Conservation (phyloP, 2,329 filamentous ascomycete species). For the Colletotrichum camelliae region DNA sequence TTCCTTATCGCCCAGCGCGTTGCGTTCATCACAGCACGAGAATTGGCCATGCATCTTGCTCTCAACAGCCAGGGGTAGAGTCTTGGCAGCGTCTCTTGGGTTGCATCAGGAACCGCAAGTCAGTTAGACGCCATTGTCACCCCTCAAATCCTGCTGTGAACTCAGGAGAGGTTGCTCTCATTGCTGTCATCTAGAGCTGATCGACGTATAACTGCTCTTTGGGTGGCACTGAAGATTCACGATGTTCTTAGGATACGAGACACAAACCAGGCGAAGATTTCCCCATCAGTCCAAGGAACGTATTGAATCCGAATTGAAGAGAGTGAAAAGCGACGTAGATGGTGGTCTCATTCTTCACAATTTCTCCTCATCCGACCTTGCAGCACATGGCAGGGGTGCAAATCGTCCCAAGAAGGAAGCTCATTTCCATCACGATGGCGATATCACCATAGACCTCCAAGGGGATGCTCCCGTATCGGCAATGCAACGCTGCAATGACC, state of each 20-base stretch:
- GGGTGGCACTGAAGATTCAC: not conserved
- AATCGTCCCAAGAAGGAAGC: conserved; percentile 16
- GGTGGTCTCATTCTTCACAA: not conserved
- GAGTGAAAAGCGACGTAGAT: not conserved
- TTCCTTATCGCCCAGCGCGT: not conserved
- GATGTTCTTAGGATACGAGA: not conserved
- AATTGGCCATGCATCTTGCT: not conserved
- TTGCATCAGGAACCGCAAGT: not conserved
- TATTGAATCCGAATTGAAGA: not conserved
- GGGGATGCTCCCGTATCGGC: conserved; percentile 2
- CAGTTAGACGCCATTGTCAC: not conserved
- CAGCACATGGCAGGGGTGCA: not conserved
- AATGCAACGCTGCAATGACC: conserved; percentile 3
- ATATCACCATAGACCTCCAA: not conserved
- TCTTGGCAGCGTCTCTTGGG: conserved; percentile 2
- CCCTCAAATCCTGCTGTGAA: not conserved
- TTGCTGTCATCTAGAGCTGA: not conserved
- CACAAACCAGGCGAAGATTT: not conserved
- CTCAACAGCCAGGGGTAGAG: not conserved
- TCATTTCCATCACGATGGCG: conserved; percentile 3
- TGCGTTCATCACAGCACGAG: not conserved
- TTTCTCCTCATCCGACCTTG: not conserved
- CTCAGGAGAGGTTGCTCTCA: too few relatives aligned
- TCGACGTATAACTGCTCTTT: fast-evolving
- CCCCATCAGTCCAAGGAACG: not conserved